These are phyloP conservation scores for Coleophoma crateriformis DNA, from an alignment of 2,329 filamentous ascomycete species.

Conservation along the genomic window DNA sequence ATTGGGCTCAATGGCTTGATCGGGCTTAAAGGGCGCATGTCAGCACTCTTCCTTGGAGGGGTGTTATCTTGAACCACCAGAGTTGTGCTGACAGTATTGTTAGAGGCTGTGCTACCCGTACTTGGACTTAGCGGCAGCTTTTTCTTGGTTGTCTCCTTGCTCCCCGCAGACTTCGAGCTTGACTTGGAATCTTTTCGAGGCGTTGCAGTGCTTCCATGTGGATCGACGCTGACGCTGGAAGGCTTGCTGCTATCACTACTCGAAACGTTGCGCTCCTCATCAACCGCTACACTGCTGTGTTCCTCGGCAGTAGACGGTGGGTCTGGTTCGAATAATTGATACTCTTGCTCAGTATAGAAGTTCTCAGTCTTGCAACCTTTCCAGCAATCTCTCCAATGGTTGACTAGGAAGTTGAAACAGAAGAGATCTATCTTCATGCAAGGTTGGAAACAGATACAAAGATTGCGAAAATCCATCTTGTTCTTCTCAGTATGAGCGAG, in stretches of 20 bases:
- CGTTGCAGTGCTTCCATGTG: background rate
- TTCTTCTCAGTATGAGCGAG: slow-evolving; percentile 91
- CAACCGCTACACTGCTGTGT: slow-evolving; percentile 23
- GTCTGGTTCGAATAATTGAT: slow-evolving; percentile 52
- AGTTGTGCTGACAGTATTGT: slow-evolving; percentile 16
- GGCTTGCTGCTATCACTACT: slow-evolving; percentile 61
- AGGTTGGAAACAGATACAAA: slow-evolving; percentile 95
- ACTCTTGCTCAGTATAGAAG: slow-evolving; percentile 67
- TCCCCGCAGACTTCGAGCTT: slow-evolving; percentile 2
- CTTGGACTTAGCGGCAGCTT: slow-evolving; percentile 38
- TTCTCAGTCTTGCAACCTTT: slow-evolving; percentile 91
- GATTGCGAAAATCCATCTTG: slow-evolving; percentile 95
- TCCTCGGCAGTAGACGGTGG: slow-evolving; percentile 35
- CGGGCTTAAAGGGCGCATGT: slow-evolving; percentile 48
- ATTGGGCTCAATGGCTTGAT: slow-evolving; percentile 62
- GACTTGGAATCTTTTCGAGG: background rate
- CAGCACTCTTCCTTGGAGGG: slow-evolving; percentile 13
- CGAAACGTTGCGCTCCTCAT: slow-evolving; percentile 52
- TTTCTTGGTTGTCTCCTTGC: slow-evolving; percentile 32
- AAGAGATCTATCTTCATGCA: slow-evolving; percentile 95
- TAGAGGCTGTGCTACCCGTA: background rate
- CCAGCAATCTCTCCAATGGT: slow-evolving; percentile 96
- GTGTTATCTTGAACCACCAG: slow-evolving; percentile 18
- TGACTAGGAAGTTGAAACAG: slow-evolving; percentile 92
- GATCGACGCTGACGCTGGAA: slow-evolving; percentile 26